phyloP scores from a whole-genome alignment of 768 basidiomycete genomes.

The Trametes sanguinea region DNA sequence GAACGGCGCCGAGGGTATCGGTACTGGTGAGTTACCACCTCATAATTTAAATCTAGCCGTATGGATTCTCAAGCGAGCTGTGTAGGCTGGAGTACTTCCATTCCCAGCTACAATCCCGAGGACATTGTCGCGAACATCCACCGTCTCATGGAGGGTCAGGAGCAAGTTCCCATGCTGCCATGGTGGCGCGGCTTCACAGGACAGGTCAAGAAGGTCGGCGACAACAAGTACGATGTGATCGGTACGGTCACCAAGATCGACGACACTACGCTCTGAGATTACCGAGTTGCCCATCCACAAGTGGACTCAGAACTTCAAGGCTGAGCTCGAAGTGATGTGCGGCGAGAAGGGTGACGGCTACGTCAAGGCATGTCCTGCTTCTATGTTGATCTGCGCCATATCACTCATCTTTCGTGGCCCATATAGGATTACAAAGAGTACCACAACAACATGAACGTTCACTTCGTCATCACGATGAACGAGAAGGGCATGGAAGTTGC shows the following conservation, averaged over 20 bases:
- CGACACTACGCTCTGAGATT: conserved; percentile 90
- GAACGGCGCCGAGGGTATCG: conserved; percentile 97
- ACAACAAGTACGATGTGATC: conserved; percentile 83
- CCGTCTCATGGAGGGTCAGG: conserved; percentile 83
- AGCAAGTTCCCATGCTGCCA: conserved; percentile 82
- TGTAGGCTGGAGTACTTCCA: conserved; percentile 89
- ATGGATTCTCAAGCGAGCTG: neutral
- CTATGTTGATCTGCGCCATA: no score
- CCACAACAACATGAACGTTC: conserved; percentile 89
- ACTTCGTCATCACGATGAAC: conserved; percentile 82
- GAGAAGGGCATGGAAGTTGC: conserved; percentile 84
- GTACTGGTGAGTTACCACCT: conserved; percentile 65
- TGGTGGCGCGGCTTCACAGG: conserved; percentile 99
- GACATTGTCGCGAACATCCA: conserved; percentile 91
- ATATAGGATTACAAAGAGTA: conserved; percentile 94
- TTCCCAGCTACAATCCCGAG: conserved; percentile 90
- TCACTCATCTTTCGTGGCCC: no score
- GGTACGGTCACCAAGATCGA: conserved; percentile 77
- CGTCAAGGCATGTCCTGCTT: conserved; percentile 61
- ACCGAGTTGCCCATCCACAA: conserved; percentile 93
- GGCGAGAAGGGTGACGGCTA: conserved; percentile 80
- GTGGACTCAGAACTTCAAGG: conserved; percentile 94
- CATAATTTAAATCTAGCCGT: neutral
- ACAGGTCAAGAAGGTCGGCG: conserved; percentile 74
- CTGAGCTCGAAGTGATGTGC: conserved; percentile 87